Conservation (phyloP, 495 filamentous ascomycete species). For the Lophiotrema nucula region DNA sequence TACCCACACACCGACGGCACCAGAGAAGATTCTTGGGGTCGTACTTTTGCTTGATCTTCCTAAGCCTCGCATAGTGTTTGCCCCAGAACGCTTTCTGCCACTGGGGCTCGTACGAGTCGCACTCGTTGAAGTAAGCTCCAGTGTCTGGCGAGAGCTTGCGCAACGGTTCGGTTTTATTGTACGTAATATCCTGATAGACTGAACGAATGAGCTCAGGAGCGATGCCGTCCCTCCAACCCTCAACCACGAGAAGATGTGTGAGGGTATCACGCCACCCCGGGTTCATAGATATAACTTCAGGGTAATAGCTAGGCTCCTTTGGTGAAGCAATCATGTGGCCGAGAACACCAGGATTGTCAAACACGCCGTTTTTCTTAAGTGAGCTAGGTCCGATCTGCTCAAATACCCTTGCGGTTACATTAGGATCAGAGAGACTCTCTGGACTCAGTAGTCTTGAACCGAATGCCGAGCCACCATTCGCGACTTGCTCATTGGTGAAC, state of each 20-base stretch:
- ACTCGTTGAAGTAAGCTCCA: slow-evolving; percentile 36
- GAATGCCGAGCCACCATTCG: slow-evolving; percentile 9
- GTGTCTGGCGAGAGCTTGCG: slow-evolving; percentile 25
- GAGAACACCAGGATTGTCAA: slow-evolving; percentile 16
- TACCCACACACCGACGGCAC: slow-evolving; percentile 28
- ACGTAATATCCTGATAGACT: slow-evolving; percentile 27
- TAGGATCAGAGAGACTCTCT: slow-evolving; percentile 14
- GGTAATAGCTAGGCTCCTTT: slow-evolving; percentile 6
- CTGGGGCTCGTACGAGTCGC: slow-evolving; percentile 23
- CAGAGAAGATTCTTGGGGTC: slow-evolving; percentile 26
- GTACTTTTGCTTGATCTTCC: slow-evolving; percentile 14
- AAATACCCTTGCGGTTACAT: slow-evolving; percentile 11
- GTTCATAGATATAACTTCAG: slow-evolving; percentile 16
- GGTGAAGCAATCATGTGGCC: slow-evolving; percentile 21
- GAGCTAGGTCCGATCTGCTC: slow-evolving; percentile 10
- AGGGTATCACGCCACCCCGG: slow-evolving; percentile 33
- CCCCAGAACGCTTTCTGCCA: slow-evolving; percentile 29
- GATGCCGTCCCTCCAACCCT: slow-evolving; percentile 16
- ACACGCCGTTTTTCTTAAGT: background rate
- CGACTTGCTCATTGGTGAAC: slow-evolving; percentile 17
- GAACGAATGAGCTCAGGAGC: background rate
- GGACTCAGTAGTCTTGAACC: slow-evolving; percentile 26
- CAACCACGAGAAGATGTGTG: slow-evolving; percentile 15
- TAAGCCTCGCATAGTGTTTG: slow-evolving; percentile 7
- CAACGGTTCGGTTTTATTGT: slow-evolving; percentile 22